These are phyloP conservation scores for Aspergillus quadricinctus DNA, from an alignment of 2,329 filamentous ascomycete genomes.

Conservation along the genomic window DNA sequence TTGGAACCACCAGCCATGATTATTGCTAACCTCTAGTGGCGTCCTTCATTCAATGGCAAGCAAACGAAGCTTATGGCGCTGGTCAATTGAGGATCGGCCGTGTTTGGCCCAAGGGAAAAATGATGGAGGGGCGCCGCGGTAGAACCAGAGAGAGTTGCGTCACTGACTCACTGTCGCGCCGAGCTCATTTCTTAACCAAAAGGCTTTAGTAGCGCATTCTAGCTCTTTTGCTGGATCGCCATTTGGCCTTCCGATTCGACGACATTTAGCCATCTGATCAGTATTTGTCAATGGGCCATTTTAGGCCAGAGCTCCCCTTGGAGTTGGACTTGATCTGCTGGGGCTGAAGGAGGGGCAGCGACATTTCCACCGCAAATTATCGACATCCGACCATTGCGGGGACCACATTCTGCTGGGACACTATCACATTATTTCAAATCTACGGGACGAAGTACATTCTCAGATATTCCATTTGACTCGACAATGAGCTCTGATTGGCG, in stretches of 20 bases:
- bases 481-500: neutral
- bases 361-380: neutral
- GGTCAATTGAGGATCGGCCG: neutral
- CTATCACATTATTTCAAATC: neutral
- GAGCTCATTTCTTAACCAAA: neutral
- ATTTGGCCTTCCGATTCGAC: neutral
- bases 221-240: neutral
- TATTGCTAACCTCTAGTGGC: neutral
- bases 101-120: neutral
- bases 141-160: neutral
- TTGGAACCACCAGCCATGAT: neutral
- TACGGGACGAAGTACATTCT: neutral
- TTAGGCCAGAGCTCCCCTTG: neutral
- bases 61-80: neutral
- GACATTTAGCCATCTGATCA: neutral
- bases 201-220: neutral
- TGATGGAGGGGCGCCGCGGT: neutral
- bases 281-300: neutral
- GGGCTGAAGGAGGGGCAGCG: neutral
- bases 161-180: neutral
- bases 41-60: neutral
- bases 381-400: no score
- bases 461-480: neutral
- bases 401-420: neutral
- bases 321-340: neutral